Evolutionary conservation across 371 early-diverging fungal genomes (phyloP), one percentile per base, ranked within the genome.

Genomic region (Circinella umbellata): DNA sequence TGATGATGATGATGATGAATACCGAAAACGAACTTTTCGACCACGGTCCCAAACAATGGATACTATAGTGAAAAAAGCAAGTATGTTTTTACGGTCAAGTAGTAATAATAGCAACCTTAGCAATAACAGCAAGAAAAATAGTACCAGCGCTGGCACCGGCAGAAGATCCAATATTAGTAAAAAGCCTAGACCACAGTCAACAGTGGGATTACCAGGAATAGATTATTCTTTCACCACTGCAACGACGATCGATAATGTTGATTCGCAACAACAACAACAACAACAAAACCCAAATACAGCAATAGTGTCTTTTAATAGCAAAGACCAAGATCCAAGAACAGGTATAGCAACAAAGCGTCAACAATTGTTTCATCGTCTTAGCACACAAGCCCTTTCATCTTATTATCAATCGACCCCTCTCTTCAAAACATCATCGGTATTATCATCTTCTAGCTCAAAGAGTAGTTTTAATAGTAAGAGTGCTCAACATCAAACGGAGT

Each of bases 31-130:
- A 46, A 20, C 6, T 27, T 63, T 47, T 27, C n/a, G 63, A 47
- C 63, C 63, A 27, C 63, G 63, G 6, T 63, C 63, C 6, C 63
- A 63, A 15, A 63, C 63, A 9, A 63, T 63, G 63, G 63, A 63
- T 47, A 63, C 63, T 13, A 27, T 63, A 3, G 63, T 63, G 11
- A 63, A 63, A 27, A 63, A 63, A 20, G 63, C 63, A 9, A 63
- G 63, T 38, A 63, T 63, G 63, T 63, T 63, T 63, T 63, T 63
- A 38, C 48, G 57, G 5, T 18, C 57, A 34, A 57, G 14, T 57
- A 57, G n/a, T 34, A 34, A n/a, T 18, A 57, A 27, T 18, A 57
- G n/a, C 27, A 34, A 34, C 35, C 11, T 1, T n/a, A 57, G 5
- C 9, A 57, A 57, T 27, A 34, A 34, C 57, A 13, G 27, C 34